Evolutionary conservation across 2,329 filamentous ascomycete genomes (phyloP), one percentile per base, ranked within the genome.

Genomic region (Phyllosticta citriasiana): DNA sequence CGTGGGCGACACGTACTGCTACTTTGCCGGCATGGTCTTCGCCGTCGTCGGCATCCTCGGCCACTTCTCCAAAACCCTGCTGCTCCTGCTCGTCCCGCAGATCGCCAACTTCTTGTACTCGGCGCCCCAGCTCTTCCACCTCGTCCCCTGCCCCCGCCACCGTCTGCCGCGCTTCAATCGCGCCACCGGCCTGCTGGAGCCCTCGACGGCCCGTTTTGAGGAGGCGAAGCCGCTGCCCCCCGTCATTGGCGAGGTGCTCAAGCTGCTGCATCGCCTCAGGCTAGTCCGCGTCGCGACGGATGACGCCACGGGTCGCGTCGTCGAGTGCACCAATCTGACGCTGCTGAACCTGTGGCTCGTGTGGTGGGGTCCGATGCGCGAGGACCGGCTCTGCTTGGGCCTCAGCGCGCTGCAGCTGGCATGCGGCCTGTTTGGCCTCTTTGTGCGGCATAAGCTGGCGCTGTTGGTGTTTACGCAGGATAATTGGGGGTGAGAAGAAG

Each of bases 21-120:
- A 99, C 78, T 97, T 99, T 74, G 94, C 94, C 0, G 94, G 94
- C 66, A 99, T 99, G 91, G 89, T 97, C 50, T 99, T 99, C 72
- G 94, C 93, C 59, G 92, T 97, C 53, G 94, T 97, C 66, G 91
- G 91, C 65, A 97, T 99, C 70, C 82, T 97, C 58, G 94, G 94
- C 25, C 94, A 99, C 78, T 99, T 99, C 78, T 95, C 89, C 79
- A 99, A 99, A 78, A 99, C 94, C 0, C 82, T 99, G 54, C 83
- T 96, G 61, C 83, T 99, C 57, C 81, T 99, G 8, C 88, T 99
- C 67, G 81, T 96, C 50, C 94, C 94, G 14, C 94, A 99, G 77
- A 88, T 95, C 68, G 91, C 95, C 82, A 99, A 99, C 79, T 97
- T 97, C 72, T 71, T 93, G 66, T 99, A 97, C 78, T 97, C 92